Conservation (phyloP, 2,329 filamentous ascomycete genomes). For the Bimuria novae-zelandiae region DNA sequence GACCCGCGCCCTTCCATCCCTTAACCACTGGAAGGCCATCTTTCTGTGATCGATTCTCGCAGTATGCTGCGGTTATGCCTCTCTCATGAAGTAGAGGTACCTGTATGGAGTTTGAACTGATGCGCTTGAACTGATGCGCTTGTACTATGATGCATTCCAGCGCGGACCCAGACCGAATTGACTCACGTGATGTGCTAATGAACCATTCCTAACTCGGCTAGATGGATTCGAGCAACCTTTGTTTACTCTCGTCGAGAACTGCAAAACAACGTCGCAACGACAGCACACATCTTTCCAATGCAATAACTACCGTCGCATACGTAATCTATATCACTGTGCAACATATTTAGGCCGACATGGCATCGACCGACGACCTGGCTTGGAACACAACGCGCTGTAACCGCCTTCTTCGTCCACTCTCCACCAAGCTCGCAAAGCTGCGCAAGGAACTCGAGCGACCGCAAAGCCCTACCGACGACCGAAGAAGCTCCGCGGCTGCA, state of each 20-base stretch:
- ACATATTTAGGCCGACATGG: slow-evolving; percentile 32
- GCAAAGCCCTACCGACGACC: slow-evolving; percentile 24
- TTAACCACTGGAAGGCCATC: too few relatives aligned
- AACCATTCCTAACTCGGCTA: neutral
- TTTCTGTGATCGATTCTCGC: too few relatives aligned
- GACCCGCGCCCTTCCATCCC: too few relatives aligned
- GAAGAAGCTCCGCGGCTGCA: slow-evolving; percentile 25
- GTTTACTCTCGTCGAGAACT: too few relatives aligned
- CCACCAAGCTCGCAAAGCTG: slow-evolving; percentile 47
- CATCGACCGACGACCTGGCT: slow-evolving; percentile 38
- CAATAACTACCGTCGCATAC: slow-evolving; percentile 15
- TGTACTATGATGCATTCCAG: too few relatives aligned
- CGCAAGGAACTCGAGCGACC: slow-evolving; percentile 38
- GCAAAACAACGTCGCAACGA: neutral
- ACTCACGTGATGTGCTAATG: too few relatives aligned
- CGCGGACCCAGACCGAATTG: too few relatives aligned
- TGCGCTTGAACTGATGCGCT: too few relatives aligned
- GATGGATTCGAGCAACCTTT: neutral
- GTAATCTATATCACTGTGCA: slow-evolving; percentile 18
- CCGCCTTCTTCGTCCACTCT: slow-evolving; percentile 49
- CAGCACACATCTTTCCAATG: slow-evolving; percentile 13
- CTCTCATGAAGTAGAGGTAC: too few relatives aligned
- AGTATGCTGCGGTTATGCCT: too few relatives aligned
- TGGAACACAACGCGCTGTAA: slow-evolving; percentile 52
- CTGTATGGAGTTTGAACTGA: too few relatives aligned